A percentile compares a stretch with the other conserved stretches of the same genome.
Conservation (phyloP, 352 stramenopile genomes). For the Peronospora farinosa region DNA sequence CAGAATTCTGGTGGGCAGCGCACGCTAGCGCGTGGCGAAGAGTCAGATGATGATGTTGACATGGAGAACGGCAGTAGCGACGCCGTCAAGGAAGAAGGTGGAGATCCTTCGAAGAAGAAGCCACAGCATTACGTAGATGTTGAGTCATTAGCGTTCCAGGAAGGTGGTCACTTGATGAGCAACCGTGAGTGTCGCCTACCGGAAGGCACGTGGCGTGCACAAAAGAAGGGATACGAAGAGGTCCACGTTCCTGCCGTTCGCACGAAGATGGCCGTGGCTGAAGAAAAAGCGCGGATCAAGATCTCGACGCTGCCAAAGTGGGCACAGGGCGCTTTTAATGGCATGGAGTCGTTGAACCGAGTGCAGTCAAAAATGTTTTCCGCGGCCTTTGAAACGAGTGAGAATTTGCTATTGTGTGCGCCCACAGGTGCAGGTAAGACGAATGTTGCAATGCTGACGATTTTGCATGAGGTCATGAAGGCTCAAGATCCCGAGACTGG, state of each 20-base stretch:
- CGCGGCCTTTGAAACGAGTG: constrained; percentile 86
- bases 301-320: constrained; percentile 93
- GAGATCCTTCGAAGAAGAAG: constrained; percentile 41
- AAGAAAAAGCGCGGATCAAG: constrained; percentile 76
- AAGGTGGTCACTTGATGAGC: constrained; percentile 96
- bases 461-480: constrained; percentile 97
- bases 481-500: constrained; percentile 72
- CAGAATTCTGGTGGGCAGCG: constrained; percentile 35
- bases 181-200: constrained; percentile 96
- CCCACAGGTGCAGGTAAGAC: constrained; percentile 99
- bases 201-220: constrained; percentile 93
- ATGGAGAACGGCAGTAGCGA: constrained; percentile 38
- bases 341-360: constrained; percentile 97
- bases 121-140: constrained; percentile 91
- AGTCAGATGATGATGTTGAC: constrained; percentile 45
- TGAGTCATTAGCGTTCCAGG: constrained; percentile 90
- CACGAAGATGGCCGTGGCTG: constrained; percentile 57
- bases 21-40: constrained; percentile 12
- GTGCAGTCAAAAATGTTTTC: constrained; percentile 98
- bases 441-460: constrained; percentile 97
- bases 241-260: constrained; percentile 98
- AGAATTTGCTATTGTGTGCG: constrained; percentile 98
- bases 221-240: constrained; percentile 98
- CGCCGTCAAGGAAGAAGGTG: constrained; percentile 13
- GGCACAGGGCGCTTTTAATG: constrained; percentile 93